Base-by-base conservation (phyloP, 2,329 filamentous ascomycete genomes). In the Fusarium luffae region DNA sequence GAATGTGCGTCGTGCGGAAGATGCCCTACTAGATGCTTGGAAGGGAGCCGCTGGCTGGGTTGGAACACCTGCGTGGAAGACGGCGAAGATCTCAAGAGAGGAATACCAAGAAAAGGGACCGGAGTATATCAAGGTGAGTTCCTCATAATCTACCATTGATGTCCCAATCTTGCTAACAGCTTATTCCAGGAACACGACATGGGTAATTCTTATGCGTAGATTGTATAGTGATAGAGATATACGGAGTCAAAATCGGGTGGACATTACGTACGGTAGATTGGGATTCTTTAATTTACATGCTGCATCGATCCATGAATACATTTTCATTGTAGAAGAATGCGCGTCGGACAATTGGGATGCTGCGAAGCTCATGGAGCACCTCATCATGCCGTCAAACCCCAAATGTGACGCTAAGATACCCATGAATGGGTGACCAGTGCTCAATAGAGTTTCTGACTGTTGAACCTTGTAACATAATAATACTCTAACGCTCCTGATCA, bases 31-130 rank as follows among this genome's bases (percentile, higher is more conserved):
- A 37, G 96, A 99, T 84, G 93, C 95, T 5, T 99, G 96, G 96
- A 93, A 87, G 79, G 96, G 96, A 10, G 96, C 96, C 2, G 95
- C 96, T 14, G 85, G 88, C 66, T 99, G 96, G 95, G 92, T 91
- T 19, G 85, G 87, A 14, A 85, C 85, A 2, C 77, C 83, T 32
- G 85, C 85, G 21, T 90, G 90, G 81, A 88, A 85, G 77, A 80
- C 82, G 37, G 89, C 89, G 7, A 91, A 89, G 66, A 87, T 99
- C 43, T 92, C 90, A 3, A 89, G 87, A 74, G 91, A 91, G 71
- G 96, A 98, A 80, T 99, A 93, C 81, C 79, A 88, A 73, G 96
- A 99, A 84, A 98, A 97, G 84, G 96, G 96, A 2, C 85, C 89
- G 23, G 95, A 98, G 74, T 98, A 98, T 83, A 87, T 98, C 78